Base-by-base conservation (phyloP, 2,329 filamentous ascomycete genomes). In the Fusarium miscanthi region DNA sequence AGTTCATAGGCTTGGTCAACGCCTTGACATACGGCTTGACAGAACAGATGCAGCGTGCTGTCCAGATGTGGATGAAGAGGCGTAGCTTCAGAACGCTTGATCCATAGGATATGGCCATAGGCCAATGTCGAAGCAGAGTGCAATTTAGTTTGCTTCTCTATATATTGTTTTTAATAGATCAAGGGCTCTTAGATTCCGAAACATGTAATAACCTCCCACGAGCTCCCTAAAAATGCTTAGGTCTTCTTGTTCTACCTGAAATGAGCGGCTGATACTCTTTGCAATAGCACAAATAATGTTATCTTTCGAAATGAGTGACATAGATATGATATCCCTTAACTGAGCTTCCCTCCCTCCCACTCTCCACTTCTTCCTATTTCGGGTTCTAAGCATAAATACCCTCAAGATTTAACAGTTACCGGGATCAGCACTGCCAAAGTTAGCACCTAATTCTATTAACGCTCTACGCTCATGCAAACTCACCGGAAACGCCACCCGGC, bases 11-110 rank as follows among this genome's bases (percentile, higher is more conserved):
- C 8, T 17, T 59, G 0, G 57, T 40, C 13, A 59, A 59, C 8
- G 57, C 57, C 25, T 27, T 59, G 27, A 53, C 57, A 2, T 59
- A 59, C 5, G 56, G 56, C 7, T 52, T 59, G 12, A 59, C 56
- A 25, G 56, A 59, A 4, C 56, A 59, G 33, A 59, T 59, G 56
- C 56, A 59, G 25, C 56, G 56, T 21, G 45, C 43, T 2, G 45
- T 59, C 6, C 56, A 31, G 12, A 52, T 38, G 25, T 59, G 56
- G 56, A 52, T 52, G 43, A 52, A 59, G 33, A 51, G 56, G 7
- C 45, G 56, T 2, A 52, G 43, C 5, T 59, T 52, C 27, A 37
- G 43, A 16, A 52, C 45, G 1, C 33, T 59, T 17, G 56, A 59
- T 52, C 23, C 56, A n/a, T 59, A 19, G 3, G 1, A 6, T 0